A percentile compares a stretch with the other conserved stretches of the same genome.
phyloP scores from a whole-genome alignment of 192 early-diverging fungal species.

The Phycomyces nitens region DNA sequence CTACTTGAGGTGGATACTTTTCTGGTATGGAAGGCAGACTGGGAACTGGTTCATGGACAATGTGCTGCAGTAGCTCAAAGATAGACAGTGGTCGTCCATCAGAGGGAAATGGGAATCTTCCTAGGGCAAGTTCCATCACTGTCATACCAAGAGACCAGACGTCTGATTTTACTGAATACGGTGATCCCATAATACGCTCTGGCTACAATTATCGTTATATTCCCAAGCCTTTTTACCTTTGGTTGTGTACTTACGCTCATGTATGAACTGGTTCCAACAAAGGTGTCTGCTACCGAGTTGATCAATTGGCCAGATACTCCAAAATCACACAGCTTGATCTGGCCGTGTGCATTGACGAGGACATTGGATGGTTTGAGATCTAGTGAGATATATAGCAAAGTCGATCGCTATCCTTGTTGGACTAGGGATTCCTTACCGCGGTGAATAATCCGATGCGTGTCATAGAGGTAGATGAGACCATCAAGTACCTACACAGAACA shows the following conservation, averaged over 20 bases:
- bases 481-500: slow-evolving; percentile 48
- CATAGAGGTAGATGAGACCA: slow-evolving; percentile 83
- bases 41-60: slow-evolving; percentile 85
- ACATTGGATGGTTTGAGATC: slow-evolving; percentile 87
- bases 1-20: slow-evolving; percentile 5
- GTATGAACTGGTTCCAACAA: slow-evolving; percentile 81
- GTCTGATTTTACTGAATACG: slow-evolving; percentile 77
- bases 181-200: slow-evolving; percentile 73
- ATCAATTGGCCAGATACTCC: slow-evolving; percentile 89
- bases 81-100: slow-evolving; percentile 51
- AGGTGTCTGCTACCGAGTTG: slow-evolving; percentile 79
- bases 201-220: slow-evolving; percentile 43
- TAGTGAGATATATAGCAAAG: slow-evolving; percentile 13
- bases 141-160: slow-evolving; percentile 81
- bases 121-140: slow-evolving; percentile 76
- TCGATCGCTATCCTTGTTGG: not conserved
- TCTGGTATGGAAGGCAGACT: slow-evolving; percentile 23
- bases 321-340: slow-evolving; percentile 84
- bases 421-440: slow-evolving; percentile 53
- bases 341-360: slow-evolving; percentile 72
- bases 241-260: slow-evolving; percentile 61
- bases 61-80: slow-evolving; percentile 91
- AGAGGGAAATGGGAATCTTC: slow-evolving; percentile 67
- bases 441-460: slow-evolving; percentile 88
- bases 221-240: no score